Evolutionary conservation across 176 grass and related monocot species (phyloP).

Genomic region (Aegilops tauschii): DNA sequence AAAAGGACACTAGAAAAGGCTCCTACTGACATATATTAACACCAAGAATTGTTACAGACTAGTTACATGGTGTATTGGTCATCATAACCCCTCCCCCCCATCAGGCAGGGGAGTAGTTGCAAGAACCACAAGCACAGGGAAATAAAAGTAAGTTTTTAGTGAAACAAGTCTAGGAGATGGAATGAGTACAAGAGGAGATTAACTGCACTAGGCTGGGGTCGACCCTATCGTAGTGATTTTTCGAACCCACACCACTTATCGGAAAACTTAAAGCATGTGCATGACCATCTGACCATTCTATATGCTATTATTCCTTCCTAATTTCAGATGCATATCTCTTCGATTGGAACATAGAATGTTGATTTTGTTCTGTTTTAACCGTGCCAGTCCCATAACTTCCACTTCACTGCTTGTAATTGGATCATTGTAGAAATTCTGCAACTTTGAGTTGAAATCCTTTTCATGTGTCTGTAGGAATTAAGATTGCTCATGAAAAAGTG

Average conservation of each 20-base stretch:
- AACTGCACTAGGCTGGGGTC: no score
- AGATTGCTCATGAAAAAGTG: not conserved
- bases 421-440: conserved; percentile 15
- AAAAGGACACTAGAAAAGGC: no score
- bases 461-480: conserved; percentile 8
- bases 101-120: no score
- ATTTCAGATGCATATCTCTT: conserved; percentile 7
- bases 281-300: not conserved
- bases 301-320: conserved; percentile 6
- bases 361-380: conserved; percentile 14
- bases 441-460: conserved; percentile 17
- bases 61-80: no score
- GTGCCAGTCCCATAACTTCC: not conserved
- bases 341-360: conserved; percentile 10
- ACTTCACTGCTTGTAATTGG: conserved; percentile 7
- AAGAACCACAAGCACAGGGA: no score
- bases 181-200: no score
- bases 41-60: no score
- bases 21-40: no score
- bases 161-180: no score
- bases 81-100: no score
- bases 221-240: not conserved
- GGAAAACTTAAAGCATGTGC: not conserved
- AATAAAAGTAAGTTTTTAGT: no score
- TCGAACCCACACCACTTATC: not conserved